Base-by-base conservation (phyloP, 2,329 filamentous ascomycete genomes). In the Cytospora piceae region DNA sequence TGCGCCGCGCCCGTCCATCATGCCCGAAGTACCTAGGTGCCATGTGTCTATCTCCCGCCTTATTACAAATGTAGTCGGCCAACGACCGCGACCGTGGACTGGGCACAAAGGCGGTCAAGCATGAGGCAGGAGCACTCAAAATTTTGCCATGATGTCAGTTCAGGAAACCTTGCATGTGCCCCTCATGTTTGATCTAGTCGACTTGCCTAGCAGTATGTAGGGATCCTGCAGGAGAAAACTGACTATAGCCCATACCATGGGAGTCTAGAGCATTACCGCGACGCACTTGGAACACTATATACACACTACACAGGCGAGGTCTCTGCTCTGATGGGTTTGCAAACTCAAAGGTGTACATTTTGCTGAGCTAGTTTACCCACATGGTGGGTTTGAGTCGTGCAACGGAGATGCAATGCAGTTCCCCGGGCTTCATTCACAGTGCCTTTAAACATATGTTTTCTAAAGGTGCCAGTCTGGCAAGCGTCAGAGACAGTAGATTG, bases 81-180 rank as follows among this genome's bases (percentile, higher is more conserved):
- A 29, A 34, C 27, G 24, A 60, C 15, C n/a, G 24, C 34, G 29
- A 29, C 6, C 11, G 17, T 24, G 39, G 37, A 42, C 5, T n/a
- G 34, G 57, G 34, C 17, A 20, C 37, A 34, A 60, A 55, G 42
- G 57, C 46, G 56, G 61, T 63, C 57, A 58, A 37, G 46, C 31
- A 59, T n/a, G n/a, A 24, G n/a, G 17, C 7, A 15, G 29, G 39
- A 31, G 34, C 20, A 24, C 61, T 51, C 63, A 59, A 64, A 66
- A 63, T 61, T 64, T 68, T 67, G 64, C 61, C 58, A 68, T 68
- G 67, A 68, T 68, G 67, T 67, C 67, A 68, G 59, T 55, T 46
- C 31, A 58, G 24, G 39, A 49, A 66, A 34, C 56, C 57, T 59
- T 63, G 66, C 63, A 66, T 59, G 49, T 29, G 59, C 63, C 63